Percentiles rank a stretch among this genome's conserved stretches.
These are phyloP conservation scores for Mucor indicus DNA, from an alignment of 371 early-diverging fungal species.

Conservation along the genomic window DNA sequence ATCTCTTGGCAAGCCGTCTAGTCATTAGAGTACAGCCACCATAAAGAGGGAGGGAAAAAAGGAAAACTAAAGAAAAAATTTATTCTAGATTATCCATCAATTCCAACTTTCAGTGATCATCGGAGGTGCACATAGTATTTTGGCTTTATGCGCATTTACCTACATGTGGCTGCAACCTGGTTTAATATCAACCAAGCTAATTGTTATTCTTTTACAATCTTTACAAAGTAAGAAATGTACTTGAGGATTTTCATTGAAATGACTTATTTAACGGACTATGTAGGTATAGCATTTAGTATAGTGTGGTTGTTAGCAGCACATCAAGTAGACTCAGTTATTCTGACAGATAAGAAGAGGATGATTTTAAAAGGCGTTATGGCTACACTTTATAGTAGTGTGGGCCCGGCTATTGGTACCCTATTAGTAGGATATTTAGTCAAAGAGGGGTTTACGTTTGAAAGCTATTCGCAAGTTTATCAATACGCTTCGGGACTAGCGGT, in stretches of 20 bases:
- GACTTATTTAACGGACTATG: too few species aligned
- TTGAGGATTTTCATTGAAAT: background rate
- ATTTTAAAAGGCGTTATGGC: conserved; percentile 27
- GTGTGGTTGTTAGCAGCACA: conserved; percentile 30
- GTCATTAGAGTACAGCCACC: background rate
- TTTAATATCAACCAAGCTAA: conserved; percentile 3
- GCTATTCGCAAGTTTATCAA: conserved; percentile 23
- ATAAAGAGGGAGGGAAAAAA: background rate
- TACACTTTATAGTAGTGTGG: conserved; percentile 27
- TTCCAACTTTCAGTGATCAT: conserved; percentile 6
- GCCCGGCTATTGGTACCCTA: conserved; percentile 30
- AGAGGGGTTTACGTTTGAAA: background rate
- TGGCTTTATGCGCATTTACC: conserved; percentile 19
- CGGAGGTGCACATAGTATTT: conserved; percentile 9
- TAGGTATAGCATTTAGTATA: conserved; percentile 22
- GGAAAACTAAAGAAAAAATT: background rate
- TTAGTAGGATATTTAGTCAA: conserved; percentile 20
- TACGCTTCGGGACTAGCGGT: conserved; percentile 19
- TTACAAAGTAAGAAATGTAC: conserved; percentile 19
- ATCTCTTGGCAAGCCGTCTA: conserved; percentile 7
- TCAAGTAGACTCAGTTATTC: conserved; percentile 21
- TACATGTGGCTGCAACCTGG: conserved; percentile 25
- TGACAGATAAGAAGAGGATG: conserved; percentile 26
- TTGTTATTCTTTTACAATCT: conserved; percentile 21
- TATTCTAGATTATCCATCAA: conserved; percentile 12